Base-by-base conservation (phyloP, 75 land plant genomes). In the Pinus tabuliformis region DNA sequence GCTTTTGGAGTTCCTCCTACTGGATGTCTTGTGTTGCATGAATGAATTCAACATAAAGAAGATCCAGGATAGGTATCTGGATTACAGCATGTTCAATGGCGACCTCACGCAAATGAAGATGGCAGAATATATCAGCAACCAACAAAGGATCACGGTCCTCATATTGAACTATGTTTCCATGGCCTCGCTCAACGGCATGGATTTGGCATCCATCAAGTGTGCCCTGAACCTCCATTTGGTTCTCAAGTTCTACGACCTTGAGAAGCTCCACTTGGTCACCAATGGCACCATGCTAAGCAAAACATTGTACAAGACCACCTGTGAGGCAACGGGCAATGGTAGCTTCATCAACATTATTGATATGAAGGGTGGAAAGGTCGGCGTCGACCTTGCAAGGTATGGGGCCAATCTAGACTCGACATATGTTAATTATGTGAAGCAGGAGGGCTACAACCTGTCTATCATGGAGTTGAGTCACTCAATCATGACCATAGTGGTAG, bases 271-370 rank as follows among this genome's bases (percentile, higher is more conserved):
- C 75, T 76, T 81, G 79, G 81, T 95, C 77, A 83, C 88, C 77
- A 77, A 87, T 73, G 86, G 85, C 76, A 82, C 90, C 56, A 79
- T 82, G 30, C 62, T 87, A 12, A 52, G 79, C 54, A 84, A 96
- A 70, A 86, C 96, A 39, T 62, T 95, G 59, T 93, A 82, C 80
- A 86, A 88, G 82, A 85, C 98, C 57, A 87, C 98, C 12, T 93
- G 98, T 17, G 18, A 78, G 28, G 96, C 98, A 12, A 58, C 87
- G 17, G 92, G 87, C 20, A 74, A 85, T 58, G 20, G 85, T 21
- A 94, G 98, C 4, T 93, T 89, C 84, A 87, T 93, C 78, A 95
- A 93, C 84, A 83, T 95, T 70, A 89, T 91, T 3, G 91, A 88
- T 59, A 78, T 80, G 13, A 63, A 76, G 28, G 84, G 81, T 56